Percentiles rank a stretch among this genome's conserved stretches.
Conservation (phyloP, 1,284 basidiomycete genomes). For the Microbotryum lychnidis-dioicae region DNA sequence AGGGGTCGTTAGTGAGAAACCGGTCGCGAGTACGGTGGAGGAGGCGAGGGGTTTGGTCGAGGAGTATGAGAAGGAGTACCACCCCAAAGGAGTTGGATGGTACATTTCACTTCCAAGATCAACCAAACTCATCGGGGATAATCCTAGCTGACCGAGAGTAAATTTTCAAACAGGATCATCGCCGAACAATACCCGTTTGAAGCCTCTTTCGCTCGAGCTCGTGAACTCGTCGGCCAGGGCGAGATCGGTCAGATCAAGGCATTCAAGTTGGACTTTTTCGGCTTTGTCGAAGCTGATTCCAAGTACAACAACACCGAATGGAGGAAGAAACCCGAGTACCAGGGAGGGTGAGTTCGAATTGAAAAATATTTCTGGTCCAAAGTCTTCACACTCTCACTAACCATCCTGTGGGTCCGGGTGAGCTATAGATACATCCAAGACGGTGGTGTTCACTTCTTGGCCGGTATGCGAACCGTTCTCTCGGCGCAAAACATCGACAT, state of each 20-base stretch:
- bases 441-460: conserved; percentile 34
- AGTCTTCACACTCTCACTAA: too few species aligned
- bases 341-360: conserved; percentile 24
- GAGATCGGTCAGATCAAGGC: conserved; percentile 57
- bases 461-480: conserved; percentile 15
- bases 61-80: conserved; percentile 56
- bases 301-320: conserved; percentile 20
- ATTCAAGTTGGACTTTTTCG: conserved; percentile 54
- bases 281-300: conserved; percentile 48
- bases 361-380: too few species aligned
- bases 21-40: conserved; percentile 62
- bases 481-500: neutral
- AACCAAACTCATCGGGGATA: neutral
- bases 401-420: too few species aligned
- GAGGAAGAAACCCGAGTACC: conserved; percentile 30
- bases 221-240: conserved; percentile 49
- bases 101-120: conserved; percentile 44
- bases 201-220: conserved; percentile 51
- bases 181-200: conserved; percentile 51
- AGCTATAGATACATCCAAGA: conserved; percentile 28
- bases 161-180: conserved; percentile 3
- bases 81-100: conserved; percentile 66
- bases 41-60: conserved; percentile 57
- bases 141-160: neutral
- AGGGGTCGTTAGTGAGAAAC: conserved; percentile 78